phyloP scores from a whole-genome alignment of 2,329 filamentous ascomycete genomes.

The Fusarium chuoi region DNA sequence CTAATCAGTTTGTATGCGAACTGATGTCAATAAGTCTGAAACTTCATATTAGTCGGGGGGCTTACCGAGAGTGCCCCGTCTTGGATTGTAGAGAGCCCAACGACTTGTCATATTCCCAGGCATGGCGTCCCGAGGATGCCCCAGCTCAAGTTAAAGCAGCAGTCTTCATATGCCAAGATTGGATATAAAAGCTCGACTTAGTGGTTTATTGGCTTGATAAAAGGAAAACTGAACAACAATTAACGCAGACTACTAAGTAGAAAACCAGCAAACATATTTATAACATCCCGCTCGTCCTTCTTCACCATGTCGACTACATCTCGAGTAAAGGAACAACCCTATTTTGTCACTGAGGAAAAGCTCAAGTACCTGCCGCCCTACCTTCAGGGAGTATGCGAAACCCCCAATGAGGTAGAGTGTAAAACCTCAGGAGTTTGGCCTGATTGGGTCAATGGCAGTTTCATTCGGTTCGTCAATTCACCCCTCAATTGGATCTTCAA shows the following conservation, averaged over 20 bases:
- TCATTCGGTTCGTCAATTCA: not conserved
- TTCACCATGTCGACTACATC: not conserved
- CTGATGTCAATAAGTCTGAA: not conserved
- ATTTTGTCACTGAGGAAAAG: not conserved
- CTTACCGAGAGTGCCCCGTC: not conserved
- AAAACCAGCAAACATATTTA: accelerated
- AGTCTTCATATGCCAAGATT: not conserved
- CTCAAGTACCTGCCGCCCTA: not conserved
- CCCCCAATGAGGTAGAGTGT: not conserved
- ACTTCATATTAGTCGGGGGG: not conserved
- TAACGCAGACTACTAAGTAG: not conserved
- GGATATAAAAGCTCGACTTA: not conserved
- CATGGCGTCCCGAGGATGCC: not conserved
- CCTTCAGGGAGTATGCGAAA: not conserved
- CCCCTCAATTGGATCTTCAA: not conserved
- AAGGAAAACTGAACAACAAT: no score
- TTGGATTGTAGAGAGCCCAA: accelerated
- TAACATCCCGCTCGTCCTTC: not conserved
- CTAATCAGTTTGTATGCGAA: no score
- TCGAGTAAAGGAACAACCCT: not conserved
- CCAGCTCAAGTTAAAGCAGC: not conserved
- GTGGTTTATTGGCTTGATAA: not conserved
- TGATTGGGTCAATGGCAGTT: not conserved
- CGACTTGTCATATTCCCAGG: not conserved
- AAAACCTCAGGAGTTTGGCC: not conserved